These are phyloP conservation scores for Cylindrodendrum hubeiense DNA, from an alignment of 2,329 filamentous ascomycete species.

Conservation along the genomic window DNA sequence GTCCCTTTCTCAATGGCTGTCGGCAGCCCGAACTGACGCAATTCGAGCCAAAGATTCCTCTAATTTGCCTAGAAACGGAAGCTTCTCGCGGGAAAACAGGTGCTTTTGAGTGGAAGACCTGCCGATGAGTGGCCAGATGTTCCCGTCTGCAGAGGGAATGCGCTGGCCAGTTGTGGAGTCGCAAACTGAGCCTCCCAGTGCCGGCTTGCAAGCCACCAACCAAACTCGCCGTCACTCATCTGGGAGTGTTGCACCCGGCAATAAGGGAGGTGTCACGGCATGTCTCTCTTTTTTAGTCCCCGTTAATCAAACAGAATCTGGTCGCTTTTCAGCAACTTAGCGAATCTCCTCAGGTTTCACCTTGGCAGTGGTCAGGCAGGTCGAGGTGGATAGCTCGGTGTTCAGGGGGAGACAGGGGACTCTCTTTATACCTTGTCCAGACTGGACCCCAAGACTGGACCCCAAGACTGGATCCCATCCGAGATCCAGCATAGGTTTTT, in stretches of 20 bases:
- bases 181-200: constrained; percentile 7
- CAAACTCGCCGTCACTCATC: constrained; percentile 6
- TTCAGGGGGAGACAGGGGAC: constrained; percentile 4
- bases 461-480: constrained; percentile 5
- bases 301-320: neutral
- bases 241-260: constrained; percentile 12
- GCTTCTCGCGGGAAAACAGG: constrained; percentile 19
- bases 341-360: neutral
- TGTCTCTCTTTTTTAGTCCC: neutral
- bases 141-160: constrained; percentile 20
- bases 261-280: neutral
- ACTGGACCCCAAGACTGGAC: no score
- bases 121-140: constrained; percentile 29
- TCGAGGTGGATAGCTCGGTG: neutral
- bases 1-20: neutral
- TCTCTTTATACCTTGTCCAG: constrained; percentile 1
- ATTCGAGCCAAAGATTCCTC: constrained; percentile 4
- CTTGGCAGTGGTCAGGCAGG: neutral
- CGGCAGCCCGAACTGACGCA: constrained; percentile 17
- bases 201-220: constrained; percentile 16
- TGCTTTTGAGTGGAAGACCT: constrained; percentile 21
- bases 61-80: constrained; percentile 12
- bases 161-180: constrained; percentile 19
- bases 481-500: constrained; percentile 3
- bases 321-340: neutral